Evolutionary conservation across 805 yeast species (phyloP).

Genomic region (Yamadazyma phyllophila): DNA sequence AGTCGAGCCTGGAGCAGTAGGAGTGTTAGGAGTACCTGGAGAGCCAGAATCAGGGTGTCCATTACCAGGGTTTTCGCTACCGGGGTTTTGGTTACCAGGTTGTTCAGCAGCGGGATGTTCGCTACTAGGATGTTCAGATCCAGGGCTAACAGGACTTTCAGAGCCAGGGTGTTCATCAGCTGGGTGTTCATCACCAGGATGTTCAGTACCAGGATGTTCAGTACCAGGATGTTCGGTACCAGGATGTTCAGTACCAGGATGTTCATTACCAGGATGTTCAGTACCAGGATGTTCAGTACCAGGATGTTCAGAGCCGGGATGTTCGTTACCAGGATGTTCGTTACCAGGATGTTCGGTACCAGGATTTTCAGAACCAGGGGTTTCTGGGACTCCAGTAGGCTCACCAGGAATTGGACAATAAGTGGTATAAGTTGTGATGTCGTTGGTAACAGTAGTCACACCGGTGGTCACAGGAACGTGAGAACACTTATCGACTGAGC

Average conservation of each 20-base stretch:
- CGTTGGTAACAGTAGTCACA: conserved; percentile 30
- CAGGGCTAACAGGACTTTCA: too few relatives aligned
- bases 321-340: conserved; percentile 14
- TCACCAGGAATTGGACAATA: conserved; percentile 18
- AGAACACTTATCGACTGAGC: conserved; percentile 30
- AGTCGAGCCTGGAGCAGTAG: conserved; percentile 23
- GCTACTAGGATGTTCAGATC: conserved; percentile 14
- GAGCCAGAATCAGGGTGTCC: conserved; percentile 10
- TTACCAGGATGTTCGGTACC: too few relatives aligned
- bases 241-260: conserved; percentile 14
- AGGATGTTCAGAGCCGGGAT: conserved; percentile 12
- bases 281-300: conserved; percentile 13
- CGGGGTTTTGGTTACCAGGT: conserved; percentile 7
- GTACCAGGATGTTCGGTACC: conserved; percentile 16
- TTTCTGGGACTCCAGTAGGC: conserved; percentile 17
- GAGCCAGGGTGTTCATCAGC: conserved; percentile 11
- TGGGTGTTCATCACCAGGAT: conserved; percentile 4
- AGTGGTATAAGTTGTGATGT: conserved; percentile 13
- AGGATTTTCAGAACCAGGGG: too few relatives aligned
- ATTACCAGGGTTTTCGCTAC: conserved; percentile 11
- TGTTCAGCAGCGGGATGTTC: conserved; percentile 12
- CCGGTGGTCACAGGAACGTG: conserved; percentile 33
- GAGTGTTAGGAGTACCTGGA: conserved; percentile 19
- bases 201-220: conserved; percentile 12
- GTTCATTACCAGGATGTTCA: conserved; percentile 5